Conservation (phyloP, 1,139 yeast species). For the Blastobotrys ciferrii region DNA sequence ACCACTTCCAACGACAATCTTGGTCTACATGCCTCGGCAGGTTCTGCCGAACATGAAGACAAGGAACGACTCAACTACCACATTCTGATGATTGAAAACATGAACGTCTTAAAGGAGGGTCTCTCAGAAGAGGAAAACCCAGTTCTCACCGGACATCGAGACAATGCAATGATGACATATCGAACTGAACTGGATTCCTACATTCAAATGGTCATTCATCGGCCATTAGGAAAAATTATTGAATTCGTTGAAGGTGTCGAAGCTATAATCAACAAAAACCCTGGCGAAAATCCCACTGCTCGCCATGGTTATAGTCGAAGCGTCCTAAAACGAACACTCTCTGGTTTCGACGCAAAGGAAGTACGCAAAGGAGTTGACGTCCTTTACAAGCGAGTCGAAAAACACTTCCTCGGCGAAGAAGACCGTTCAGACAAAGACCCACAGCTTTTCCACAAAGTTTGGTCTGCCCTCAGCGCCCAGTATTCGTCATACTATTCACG, state of each 20-base stretch:
- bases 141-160: conserved; percentile 34
- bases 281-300: conserved; percentile 48
- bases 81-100: conserved; percentile 62
- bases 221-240: conserved; percentile 61
- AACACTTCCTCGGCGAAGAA: conserved; percentile 49
- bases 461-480: conserved; percentile 54
- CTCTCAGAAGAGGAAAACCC: conserved; percentile 39
- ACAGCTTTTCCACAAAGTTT: conserved; percentile 45
- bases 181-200: conserved; percentile 48
- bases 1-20: conserved; percentile 17
- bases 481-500: conserved; percentile 45
- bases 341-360: conserved; percentile 58
- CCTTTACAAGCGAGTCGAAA: conserved; percentile 55
- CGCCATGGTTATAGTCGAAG: conserved; percentile 65
- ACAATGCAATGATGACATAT: conserved; percentile 40
- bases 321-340: conserved; percentile 55
- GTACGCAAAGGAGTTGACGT: conserved; percentile 55
- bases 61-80: conserved; percentile 58
- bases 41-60: conserved; percentile 45
- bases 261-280: conserved; percentile 44
- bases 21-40: conserved; percentile 10
- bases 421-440: conserved; percentile 41
- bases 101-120: conserved; percentile 56
- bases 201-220: conserved; percentile 51
- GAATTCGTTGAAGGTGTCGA: conserved; percentile 68